Evolutionary conservation across 768 basidiomycete species (phyloP).

Genomic region (Lactarius vividus): DNA sequence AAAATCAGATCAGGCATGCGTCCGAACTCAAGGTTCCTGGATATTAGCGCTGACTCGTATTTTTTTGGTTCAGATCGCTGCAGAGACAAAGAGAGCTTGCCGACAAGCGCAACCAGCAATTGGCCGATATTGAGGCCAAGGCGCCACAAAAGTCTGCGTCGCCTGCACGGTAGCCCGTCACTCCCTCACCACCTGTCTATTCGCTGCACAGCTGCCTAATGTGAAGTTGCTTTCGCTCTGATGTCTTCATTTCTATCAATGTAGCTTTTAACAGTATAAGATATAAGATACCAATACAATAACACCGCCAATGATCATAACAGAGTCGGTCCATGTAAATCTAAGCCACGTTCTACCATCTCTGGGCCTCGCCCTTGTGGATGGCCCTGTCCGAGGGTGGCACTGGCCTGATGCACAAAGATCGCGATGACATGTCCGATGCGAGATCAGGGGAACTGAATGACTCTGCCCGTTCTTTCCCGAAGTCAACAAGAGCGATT

Average conservation of each 20-base stretch:
- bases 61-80: constrained; percentile 49
- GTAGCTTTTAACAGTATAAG: constrained; percentile 11
- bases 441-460: background rate
- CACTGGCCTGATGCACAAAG: background rate
- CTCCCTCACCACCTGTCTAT: background rate
- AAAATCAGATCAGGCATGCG: constrained; percentile 64
- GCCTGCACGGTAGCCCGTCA: constrained; percentile 15
- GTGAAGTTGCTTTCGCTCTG: constrained; percentile 15
- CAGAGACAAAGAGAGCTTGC: constrained; percentile 77
- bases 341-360: too few species aligned
- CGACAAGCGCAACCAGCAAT: constrained; percentile 65
- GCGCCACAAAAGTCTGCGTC: constrained; percentile 20
- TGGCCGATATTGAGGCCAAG: constrained; percentile 46
- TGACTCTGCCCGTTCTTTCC: too few species aligned
- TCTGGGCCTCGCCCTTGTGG: too few species aligned
- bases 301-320: background rate
- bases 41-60: constrained; percentile 13
- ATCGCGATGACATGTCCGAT: background rate
- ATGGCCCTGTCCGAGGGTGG: background rate
- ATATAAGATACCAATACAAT: constrained; percentile 20
- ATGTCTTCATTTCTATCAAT: constrained; percentile 16
- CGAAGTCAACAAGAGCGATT: too few species aligned
- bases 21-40: constrained; percentile 1
- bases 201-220: constrained; percentile 8
- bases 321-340: background rate